phyloP scores from a whole-genome alignment of 108 stramenopile species.

The Schizochytrium sp. region DNA sequence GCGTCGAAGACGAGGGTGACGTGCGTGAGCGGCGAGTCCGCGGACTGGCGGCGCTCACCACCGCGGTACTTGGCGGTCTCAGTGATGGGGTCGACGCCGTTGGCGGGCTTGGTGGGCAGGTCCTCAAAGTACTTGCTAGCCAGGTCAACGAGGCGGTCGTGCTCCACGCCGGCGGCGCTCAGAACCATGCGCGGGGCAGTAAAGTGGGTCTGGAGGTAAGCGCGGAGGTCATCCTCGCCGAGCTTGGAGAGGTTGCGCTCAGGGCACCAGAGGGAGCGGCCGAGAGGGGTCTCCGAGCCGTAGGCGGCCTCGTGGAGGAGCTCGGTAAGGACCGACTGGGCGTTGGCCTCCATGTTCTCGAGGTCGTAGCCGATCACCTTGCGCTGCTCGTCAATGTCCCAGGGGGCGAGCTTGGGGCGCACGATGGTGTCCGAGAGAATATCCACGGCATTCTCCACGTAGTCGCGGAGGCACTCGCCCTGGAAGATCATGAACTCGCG shows the following conservation, averaged over 20 bases:
- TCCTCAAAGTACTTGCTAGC: conserved; percentile 69
- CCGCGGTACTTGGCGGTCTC: background rate
- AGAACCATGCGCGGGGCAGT: conserved; percentile 72
- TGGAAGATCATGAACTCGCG: conserved; percentile 22
- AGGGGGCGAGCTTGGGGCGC: background rate
- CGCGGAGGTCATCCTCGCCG: conserved; percentile 51
- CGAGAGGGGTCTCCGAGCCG: conserved; percentile 27
- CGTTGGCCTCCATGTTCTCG: conserved; percentile 62
- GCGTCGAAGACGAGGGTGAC: conserved; percentile 82
- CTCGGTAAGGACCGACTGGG: conserved; percentile 39
- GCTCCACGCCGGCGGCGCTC: conserved; percentile 83
- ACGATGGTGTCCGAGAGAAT: conserved; percentile 17
- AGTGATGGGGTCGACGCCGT: background rate
- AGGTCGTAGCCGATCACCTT: conserved; percentile 26
- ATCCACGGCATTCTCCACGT: background rate
- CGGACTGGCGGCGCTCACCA: background rate
- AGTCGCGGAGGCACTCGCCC: background rate
- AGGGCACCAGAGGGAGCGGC: conserved; percentile 39
- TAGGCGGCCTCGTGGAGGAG: conserved; percentile 46
- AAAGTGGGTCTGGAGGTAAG: conserved; percentile 53
- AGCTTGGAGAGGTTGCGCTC: conserved; percentile 53
- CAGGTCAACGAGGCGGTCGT: conserved; percentile 73
- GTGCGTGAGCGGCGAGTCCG: conserved; percentile 39
- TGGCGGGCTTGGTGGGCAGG: conserved; percentile 27
- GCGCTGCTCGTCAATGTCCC: conserved; percentile 31